Evolutionary conservation across 2,329 filamentous ascomycete species (phyloP), one percentile per base, ranked within the genome.

Genomic region (Arthrobotrys conoides): DNA sequence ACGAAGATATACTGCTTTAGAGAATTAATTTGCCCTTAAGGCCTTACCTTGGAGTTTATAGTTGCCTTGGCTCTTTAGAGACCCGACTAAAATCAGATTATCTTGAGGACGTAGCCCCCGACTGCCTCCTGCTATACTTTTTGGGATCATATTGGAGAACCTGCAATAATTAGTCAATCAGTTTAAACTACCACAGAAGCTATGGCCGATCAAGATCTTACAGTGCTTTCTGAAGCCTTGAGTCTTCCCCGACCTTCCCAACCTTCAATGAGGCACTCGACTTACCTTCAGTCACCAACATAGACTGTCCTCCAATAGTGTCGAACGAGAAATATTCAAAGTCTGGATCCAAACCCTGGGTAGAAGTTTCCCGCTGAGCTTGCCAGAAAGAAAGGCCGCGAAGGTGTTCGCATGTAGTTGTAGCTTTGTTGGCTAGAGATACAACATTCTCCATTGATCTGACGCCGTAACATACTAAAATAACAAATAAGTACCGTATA

Each of bases 281-380:
- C 8, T 41, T 20, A 12, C 33, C 36, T 14, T 55, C n/a, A 27
- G 12, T 16, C 5, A 41, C 2, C 12, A 65, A 14, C 4, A 64
- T 27, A 33, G 24, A 63, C 6, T 71, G n/a, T 16, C 69, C 69
- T 22, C 41, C n/a, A 22, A 57, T 5, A 1, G 57, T 57, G 3
- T 55, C n/a, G 12, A 71, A 18, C 8, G 69, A 71, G 38, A 55
- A 64, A 46, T 64, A 65, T 33, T 71, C 30, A 8, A 41, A 63
- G 0, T 61, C 33, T 16, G 41, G 30, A 3, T n/a, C 22, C 5
- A 53, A 27, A 18, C 36, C 8, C 18, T 4, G 22, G 14, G 1
- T 22, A 33, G 33, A 8, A 30, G 22, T 1, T 33, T 22, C 41
- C 36, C 46, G 14, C 20, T n/a, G n/a, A 6, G 63, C 24, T 2